Evolutionary conservation across 495 filamentous ascomycete species (phyloP).

Genomic region (Cudoniella acicularis): DNA sequence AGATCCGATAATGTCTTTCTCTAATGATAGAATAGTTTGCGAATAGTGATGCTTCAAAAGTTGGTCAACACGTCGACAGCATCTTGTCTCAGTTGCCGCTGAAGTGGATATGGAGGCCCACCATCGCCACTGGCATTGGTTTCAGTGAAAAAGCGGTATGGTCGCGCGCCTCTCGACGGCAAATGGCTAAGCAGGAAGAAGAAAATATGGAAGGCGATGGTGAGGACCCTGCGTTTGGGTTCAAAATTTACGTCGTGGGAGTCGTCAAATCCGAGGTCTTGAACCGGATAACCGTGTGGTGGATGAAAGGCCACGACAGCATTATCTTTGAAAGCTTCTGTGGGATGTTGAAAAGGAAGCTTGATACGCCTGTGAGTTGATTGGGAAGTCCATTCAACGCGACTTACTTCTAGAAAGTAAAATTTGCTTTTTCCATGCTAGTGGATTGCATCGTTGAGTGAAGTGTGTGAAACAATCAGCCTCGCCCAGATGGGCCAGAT

Average conservation of each 20-base stretch:
- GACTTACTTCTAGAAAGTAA: not conserved
- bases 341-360: constrained; percentile 60
- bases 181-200: constrained; percentile 22
- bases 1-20: not conserved
- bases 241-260: constrained; percentile 35
- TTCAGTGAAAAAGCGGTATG: constrained; percentile 64
- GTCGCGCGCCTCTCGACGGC: constrained; percentile 63
- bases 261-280: not conserved
- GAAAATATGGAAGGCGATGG: constrained; percentile 16
- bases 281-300: constrained; percentile 51
- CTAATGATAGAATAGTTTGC: not conserved
- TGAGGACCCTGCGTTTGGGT: constrained; percentile 39
- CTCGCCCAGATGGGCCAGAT: not conserved
- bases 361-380: constrained; percentile 3
- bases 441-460: not conserved
- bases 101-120: constrained; percentile 47
- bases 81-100: constrained; percentile 44
- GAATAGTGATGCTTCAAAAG: constrained; percentile 8
- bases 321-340: constrained; percentile 86
- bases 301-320: constrained; percentile 72
- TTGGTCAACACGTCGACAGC: constrained; percentile 32
- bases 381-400: not conserved
- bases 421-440: not conserved
- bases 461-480: not conserved
- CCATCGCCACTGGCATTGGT: constrained; percentile 43